phyloP scores from a whole-genome alignment of 495 filamentous ascomycete genomes.

The Neurospora sp. region DNA sequence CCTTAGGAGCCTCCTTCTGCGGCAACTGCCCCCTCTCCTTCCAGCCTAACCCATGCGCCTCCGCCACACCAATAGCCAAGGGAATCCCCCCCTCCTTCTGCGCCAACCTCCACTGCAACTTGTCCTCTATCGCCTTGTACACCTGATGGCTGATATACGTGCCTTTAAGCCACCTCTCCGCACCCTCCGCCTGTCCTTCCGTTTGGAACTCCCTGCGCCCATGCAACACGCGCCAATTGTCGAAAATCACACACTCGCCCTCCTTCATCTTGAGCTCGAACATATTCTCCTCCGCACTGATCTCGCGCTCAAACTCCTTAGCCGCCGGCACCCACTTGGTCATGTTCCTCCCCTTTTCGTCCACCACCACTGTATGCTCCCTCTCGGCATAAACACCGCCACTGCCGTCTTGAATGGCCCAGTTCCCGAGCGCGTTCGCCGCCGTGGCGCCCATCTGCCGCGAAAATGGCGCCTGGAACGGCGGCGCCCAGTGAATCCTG shows the following conservation, averaged over 20 bases:
- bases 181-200: conserved; percentile 28
- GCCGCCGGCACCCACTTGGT: conserved; percentile 30
- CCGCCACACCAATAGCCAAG: neutral
- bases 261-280: conserved; percentile 64
- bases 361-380: neutral
- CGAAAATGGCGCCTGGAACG: conserved; percentile 22
- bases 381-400: neutral
- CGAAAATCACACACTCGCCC: conserved; percentile 79
- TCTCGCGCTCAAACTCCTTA: conserved; percentile 29
- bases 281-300: conserved; percentile 41
- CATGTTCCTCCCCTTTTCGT: conserved; percentile 8
- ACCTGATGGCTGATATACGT: conserved; percentile 71
- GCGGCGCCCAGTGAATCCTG: conserved; percentile 56
- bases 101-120: conserved; percentile 18
- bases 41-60: neutral
- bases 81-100: neutral
- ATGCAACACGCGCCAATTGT: conserved; percentile 72
- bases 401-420: neutral
- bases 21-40: neutral
- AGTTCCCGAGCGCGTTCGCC: neutral
- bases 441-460: neutral
- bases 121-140: conserved; percentile 34
- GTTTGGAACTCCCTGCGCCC: conserved; percentile 63
- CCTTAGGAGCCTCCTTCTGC: neutral
- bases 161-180: conserved; percentile 68